phyloP scores from a whole-genome alignment of 108 stramenopile genomes.

The Skeletonema potamos region DNA sequence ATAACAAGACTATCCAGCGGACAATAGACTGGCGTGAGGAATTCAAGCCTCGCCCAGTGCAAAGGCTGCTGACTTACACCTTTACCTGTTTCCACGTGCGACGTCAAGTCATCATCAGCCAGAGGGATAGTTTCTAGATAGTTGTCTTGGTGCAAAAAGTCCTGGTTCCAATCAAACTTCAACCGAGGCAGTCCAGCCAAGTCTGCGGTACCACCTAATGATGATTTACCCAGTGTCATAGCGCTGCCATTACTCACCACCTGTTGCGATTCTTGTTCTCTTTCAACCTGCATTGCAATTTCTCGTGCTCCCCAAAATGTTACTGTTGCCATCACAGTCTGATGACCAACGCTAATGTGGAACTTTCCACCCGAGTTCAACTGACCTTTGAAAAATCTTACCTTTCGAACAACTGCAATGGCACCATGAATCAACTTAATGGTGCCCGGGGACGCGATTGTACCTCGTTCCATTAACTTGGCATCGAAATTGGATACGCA shows the following conservation, averaged over 20 bases:
- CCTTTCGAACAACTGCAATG: conserved; percentile 89
- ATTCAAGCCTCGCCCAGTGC: conserved; percentile 93
- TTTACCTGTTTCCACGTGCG: conserved; percentile 1
- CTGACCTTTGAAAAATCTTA: conserved; percentile 72
- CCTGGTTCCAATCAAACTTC: conserved; percentile 76
- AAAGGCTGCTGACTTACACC: conserved; percentile 46
- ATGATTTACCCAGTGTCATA: conserved; percentile 44
- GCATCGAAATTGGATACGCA: conserved; percentile 94
- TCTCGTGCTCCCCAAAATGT: conserved; percentile 96
- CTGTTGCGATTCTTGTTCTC: conserved; percentile 10
- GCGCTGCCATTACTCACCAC: background rate
- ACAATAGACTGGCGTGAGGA: conserved; percentile 89
- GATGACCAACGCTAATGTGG: conserved; percentile 96
- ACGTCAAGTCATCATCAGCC: background rate
- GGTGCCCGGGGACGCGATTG: conserved; percentile 84
- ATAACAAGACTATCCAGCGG: conserved; percentile 87
- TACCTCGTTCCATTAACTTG: conserved; percentile 90
- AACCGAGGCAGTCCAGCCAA: conserved; percentile 75
- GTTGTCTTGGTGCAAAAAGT: conserved; percentile 83
- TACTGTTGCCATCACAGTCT: conserved; percentile 95
- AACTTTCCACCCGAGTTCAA: conserved; percentile 71
- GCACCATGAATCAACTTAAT: conserved; percentile 77
- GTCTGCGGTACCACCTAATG: conserved; percentile 79
- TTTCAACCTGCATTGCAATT: conserved; percentile 45
- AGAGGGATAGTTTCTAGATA: conserved; percentile 57